These are phyloP conservation scores for Flaveria linearis DNA, from an alignment of 129 eudicot genomes.

Conservation along the genomic window DNA sequence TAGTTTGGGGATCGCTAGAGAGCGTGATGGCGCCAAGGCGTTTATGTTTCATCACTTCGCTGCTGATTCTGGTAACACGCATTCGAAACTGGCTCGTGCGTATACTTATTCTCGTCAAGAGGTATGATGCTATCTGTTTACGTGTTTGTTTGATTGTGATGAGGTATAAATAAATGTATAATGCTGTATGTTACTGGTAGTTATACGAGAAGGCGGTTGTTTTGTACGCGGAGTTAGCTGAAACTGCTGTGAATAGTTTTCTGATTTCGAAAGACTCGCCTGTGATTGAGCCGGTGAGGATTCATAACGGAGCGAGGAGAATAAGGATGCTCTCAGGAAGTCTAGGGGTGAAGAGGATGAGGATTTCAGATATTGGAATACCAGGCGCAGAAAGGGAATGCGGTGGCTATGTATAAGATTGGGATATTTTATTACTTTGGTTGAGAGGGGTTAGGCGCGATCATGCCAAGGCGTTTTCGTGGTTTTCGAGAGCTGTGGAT, in stretches of 20 bases:
- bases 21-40: conserved; percentile 59
- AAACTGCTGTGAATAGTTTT: conserved; percentile 89
- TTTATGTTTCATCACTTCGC: conserved; percentile 83
- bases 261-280: conserved; percentile 91
- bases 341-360: conserved; percentile 97
- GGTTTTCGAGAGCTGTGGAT: conserved; percentile 94
- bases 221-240: conserved; percentile 91
- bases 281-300: conserved; percentile 84
- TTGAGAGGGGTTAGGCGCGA: conserved; percentile 93
- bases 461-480: conserved; percentile 79
- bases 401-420: conserved; percentile 89
- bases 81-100: conserved; percentile 83
- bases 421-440: conserved; percentile 86
- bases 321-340: conserved; percentile 88
- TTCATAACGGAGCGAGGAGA: conserved; percentile 89
- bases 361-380: conserved; percentile 91
- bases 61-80: conserved; percentile 68
- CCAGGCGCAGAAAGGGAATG: conserved; percentile 97
- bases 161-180: not conserved
- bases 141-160: not conserved
- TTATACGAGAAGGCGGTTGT: conserved; percentile 80
- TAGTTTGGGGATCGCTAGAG: conserved; percentile 62
- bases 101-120: conserved; percentile 37
- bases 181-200: conserved; percentile 47
- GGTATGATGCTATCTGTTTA: not conserved